These are phyloP conservation scores for Agroathelia rolfsii DNA, from an alignment of 1,284 basidiomycete genomes.

Conservation along the genomic window DNA sequence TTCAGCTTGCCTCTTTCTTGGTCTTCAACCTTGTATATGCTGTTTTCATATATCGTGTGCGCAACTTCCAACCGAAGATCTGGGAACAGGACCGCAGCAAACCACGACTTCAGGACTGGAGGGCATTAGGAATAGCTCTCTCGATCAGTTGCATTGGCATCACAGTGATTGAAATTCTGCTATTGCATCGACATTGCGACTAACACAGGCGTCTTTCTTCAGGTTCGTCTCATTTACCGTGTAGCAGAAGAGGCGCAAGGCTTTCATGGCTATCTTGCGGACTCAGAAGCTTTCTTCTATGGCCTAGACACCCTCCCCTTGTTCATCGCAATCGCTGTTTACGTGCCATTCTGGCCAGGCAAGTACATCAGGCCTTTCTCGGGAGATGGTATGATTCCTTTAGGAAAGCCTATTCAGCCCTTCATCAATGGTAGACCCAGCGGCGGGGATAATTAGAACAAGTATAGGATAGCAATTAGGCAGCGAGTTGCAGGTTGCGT, in stretches of 20 bases:
- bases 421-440: too few relatives aligned
- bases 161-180: too few relatives aligned
- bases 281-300: slow-evolving; percentile 56
- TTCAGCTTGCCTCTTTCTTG: slow-evolving; percentile 57
- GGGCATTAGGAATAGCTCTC: slow-evolving; percentile 43
- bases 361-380: too few relatives aligned
- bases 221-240: slow-evolving; percentile 64
- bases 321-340: slow-evolving; percentile 46
- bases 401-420: too few relatives aligned
- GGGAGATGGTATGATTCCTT: too few relatives aligned
- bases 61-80: slow-evolving; percentile 30
- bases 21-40: slow-evolving; percentile 49
- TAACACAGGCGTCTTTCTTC: not conserved
- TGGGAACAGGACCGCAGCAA: too few relatives aligned
- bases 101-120: slow-evolving; percentile 53
- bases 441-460: too few relatives aligned
- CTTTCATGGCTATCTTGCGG: slow-evolving; percentile 49
- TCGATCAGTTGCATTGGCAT: slow-evolving; percentile 57
- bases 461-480: too few relatives aligned
- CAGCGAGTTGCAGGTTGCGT: too few relatives aligned
- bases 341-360: slow-evolving; percentile 52
- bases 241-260: slow-evolving; percentile 60
- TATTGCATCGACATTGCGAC: not conserved
- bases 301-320: slow-evolving; percentile 58
- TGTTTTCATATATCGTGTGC: slow-evolving; percentile 49